Evolutionary conservation across 192 early-diverging fungal genomes (phyloP).

Genomic region (Powellomyces hirtus): DNA sequence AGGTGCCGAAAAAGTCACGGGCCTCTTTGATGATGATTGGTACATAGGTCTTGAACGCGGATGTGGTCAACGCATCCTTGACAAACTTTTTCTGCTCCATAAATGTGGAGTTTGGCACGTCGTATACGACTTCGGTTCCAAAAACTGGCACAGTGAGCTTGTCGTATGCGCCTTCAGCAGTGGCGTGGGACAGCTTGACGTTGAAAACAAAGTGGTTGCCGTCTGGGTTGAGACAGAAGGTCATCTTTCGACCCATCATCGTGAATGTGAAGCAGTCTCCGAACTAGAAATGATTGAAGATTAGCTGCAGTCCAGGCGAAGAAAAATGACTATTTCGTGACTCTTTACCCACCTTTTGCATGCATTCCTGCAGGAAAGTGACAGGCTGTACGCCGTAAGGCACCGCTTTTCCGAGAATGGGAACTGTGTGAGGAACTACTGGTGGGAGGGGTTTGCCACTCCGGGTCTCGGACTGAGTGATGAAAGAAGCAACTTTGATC

Average conservation of each 20-base stretch:
- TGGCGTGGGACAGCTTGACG: slow-evolving; percentile 77
- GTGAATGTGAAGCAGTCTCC: slow-evolving; percentile 92
- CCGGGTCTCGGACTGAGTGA: too few species aligned
- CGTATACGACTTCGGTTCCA: slow-evolving; percentile 94
- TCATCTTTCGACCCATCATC: slow-evolving; percentile 89
- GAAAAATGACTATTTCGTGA: too few species aligned
- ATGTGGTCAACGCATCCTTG: slow-evolving; percentile 85
- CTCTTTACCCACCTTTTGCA: slow-evolving; percentile 56
- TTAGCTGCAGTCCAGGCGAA: too few species aligned
- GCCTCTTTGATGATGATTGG: slow-evolving; percentile 84
- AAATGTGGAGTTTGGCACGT: slow-evolving; percentile 84
- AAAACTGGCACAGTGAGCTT: slow-evolving; percentile 92
- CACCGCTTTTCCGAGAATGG: slow-evolving; percentile 85
- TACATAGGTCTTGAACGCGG: slow-evolving; percentile 84
- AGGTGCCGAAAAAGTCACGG: slow-evolving; percentile 71
- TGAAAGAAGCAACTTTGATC: too few species aligned
- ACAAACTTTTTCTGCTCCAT: slow-evolving; percentile 99
- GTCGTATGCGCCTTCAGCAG: slow-evolving; percentile 91
- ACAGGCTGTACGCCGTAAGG: slow-evolving; percentile 87
- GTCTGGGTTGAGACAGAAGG: slow-evolving; percentile 82
- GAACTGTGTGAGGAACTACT: slow-evolving; percentile 65
- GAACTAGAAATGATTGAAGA: slow-evolving; percentile 51
- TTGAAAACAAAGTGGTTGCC: slow-evolving; percentile 98
- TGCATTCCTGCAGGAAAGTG: slow-evolving; percentile 79
- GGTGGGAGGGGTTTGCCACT: slow-evolving; percentile 39